These are phyloP conservation scores for Naganishia friedmannii DNA, from an alignment of 768 basidiomycete species.

Conservation along the genomic window DNA sequence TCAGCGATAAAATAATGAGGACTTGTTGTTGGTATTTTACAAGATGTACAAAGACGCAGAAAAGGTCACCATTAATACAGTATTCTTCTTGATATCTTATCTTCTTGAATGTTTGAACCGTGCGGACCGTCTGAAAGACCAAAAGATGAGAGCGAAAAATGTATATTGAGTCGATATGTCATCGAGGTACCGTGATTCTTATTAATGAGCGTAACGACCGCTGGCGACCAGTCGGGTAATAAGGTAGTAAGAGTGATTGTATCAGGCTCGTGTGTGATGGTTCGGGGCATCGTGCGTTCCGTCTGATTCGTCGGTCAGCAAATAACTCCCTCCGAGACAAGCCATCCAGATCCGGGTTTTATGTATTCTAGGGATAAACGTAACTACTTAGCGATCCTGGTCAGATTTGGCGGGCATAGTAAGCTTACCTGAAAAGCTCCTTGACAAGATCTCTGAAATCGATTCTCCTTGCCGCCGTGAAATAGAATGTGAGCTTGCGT, in stretches of 20 bases:
- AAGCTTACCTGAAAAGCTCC: constrained; percentile 77
- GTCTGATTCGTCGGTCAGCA: constrained; percentile 21
- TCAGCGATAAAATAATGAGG: background rate
- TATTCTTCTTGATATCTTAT: constrained; percentile 6
- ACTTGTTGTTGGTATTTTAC: constrained; percentile 10
- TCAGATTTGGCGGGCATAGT: constrained; percentile 4
- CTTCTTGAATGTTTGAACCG: background rate
- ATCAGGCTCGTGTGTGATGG: background rate
- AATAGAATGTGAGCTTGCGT: constrained; percentile 97
- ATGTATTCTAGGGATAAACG: constrained; percentile 62
- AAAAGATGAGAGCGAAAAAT: background rate
- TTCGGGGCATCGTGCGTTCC: background rate
- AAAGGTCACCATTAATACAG: background rate
- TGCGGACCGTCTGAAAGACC: background rate
- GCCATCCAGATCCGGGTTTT: constrained; percentile 97
- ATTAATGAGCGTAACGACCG: too few species aligned
- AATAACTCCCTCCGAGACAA: constrained; percentile 52
- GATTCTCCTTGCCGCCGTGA: constrained; percentile 89
- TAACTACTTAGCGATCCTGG: background rate
- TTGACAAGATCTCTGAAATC: constrained; percentile 88
- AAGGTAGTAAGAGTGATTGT: background rate
- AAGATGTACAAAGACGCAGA: constrained; percentile 4
- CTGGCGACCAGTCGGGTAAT: background rate
- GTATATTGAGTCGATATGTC: background rate
- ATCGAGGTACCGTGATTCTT: too few species aligned